Percentiles rank a stretch among this genome's conserved stretches.
Evolutionary conservation across 176 grass and related monocot genomes (phyloP).

Genomic region (Phoenix dactylifera): DNA sequence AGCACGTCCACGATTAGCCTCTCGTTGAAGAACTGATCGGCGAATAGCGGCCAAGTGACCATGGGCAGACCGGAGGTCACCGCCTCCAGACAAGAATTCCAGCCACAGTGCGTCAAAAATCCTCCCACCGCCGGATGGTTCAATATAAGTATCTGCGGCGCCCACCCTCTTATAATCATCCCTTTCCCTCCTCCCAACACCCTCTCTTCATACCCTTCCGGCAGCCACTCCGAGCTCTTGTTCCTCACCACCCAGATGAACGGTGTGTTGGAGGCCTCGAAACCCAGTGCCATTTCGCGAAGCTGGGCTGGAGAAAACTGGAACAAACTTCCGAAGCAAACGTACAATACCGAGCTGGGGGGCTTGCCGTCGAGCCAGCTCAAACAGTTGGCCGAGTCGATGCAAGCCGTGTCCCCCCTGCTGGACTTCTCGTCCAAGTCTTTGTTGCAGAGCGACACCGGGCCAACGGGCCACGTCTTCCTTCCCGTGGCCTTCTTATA

Average conservation of each 20-base stretch:
- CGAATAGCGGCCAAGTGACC: constrained; percentile 11
- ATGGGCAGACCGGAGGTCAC: not conserved
- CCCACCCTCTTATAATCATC: not conserved
- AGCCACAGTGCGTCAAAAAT: constrained; percentile 10
- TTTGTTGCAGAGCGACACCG: no score
- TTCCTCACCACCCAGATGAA: constrained; percentile 10
- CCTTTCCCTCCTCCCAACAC: not conserved
- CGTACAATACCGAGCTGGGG: not conserved
- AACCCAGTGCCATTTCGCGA: not conserved
- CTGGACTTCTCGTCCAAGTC: no score
- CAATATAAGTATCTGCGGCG: not conserved
- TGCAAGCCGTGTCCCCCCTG: no score
- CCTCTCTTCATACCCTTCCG: not conserved
- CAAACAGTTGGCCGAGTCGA: no score
- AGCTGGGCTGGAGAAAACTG: not conserved
- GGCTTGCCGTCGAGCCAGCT: no score
- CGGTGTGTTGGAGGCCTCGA: not conserved
- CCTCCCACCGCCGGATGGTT: not conserved
- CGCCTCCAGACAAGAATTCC: constrained; percentile 6
- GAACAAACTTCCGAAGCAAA: constrained; percentile 5
- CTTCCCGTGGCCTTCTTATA: no score
- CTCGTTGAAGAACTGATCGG: constrained; percentile 15
- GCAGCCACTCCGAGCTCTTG: not conserved
- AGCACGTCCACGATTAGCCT: constrained; percentile 5
- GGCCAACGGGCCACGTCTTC: no score